Evolutionary conservation across 768 basidiomycete species (phyloP), one percentile per base, ranked within the genome.

Genomic region (Lentinula sp.): DNA sequence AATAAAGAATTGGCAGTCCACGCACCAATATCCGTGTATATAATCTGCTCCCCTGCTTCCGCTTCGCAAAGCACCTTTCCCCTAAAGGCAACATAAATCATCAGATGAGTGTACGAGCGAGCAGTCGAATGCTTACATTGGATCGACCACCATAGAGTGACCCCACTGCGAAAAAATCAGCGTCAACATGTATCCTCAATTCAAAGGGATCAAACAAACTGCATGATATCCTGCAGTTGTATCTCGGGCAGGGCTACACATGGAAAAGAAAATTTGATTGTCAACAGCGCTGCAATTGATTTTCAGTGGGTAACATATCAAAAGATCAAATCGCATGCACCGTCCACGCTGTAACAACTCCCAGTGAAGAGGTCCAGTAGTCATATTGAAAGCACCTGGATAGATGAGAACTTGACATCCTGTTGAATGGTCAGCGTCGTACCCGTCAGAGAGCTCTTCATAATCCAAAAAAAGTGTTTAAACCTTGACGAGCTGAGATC

Each of bases 291-390:
- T 95, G 66, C 21, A 64, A n/a, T 58, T 9, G 56, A 11, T 18
- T n/a, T 15, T 52, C 55, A 57, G 57, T 35, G 21, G 42, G 32
- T 21, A 0, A 16, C 31, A 61, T 16, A 46, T 7, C 35, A 28
- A n/a, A 50, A 28, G 37, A 64, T 11, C 18, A 32, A 7, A 16
- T 40, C 18, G 48, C 56, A 71, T 79, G n/a, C 68, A 90, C 93
- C 94, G 78, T 60, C 88, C 87, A 54, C 91, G 82, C 69, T 92
- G 91, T 21, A 99, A 79, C 3, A 99, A 78, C 66, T 95, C 91
- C 97, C 97, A 99, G 71, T 98, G 94, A 51, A 97, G 75, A 1
- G 95, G 95, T 0, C 97, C 97, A 0, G 97, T 98, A 3, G 95
- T 97, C 68, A 85, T 75, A 70, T 98, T 99, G 82, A 99, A 98